A percentile compares a stretch with the other conserved stretches of the same genome.
Conservation (phyloP, 2,329 filamentous ascomycete genomes). For the Cercospora sp. region DNA sequence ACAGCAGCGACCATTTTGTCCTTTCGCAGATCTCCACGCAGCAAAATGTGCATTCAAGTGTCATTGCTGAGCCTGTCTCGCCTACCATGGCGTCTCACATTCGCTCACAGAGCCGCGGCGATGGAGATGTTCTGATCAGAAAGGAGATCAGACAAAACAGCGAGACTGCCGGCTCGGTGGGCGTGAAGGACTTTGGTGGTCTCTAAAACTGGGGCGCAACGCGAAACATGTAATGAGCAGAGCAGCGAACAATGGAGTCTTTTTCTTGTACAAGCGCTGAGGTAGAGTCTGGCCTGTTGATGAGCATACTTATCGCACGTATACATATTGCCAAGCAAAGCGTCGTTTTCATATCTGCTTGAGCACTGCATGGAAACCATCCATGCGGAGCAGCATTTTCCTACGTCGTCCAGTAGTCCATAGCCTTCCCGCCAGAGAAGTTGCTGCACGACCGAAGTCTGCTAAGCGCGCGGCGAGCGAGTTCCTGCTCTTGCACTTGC, state of each 20-base stretch:
- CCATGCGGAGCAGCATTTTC: too few species aligned
- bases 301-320: slow-evolving; percentile 3
- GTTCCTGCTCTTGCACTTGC: too few species aligned
- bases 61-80: slow-evolving; percentile 24
- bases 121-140: slow-evolving; percentile 30
- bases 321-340: neutral
- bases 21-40: slow-evolving; percentile 16
- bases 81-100: slow-evolving; percentile 21
- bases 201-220: neutral
- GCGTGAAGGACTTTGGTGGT: slow-evolving; percentile 19
- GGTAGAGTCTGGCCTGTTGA: neutral
- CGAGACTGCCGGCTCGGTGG: slow-evolving; percentile 27
- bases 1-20: slow-evolving; percentile 20
- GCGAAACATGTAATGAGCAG: neutral
- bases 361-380: too few species aligned
- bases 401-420: too few species aligned
- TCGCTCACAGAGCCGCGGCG: slow-evolving; percentile 17
- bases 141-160: slow-evolving; percentile 35
- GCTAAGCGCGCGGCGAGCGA: too few species aligned
- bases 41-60: slow-evolving; percentile 16
- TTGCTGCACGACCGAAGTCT: too few species aligned
- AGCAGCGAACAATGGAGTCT: neutral
- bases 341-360: too few species aligned
- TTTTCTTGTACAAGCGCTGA: neutral
- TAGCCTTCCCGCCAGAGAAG: too few species aligned